phyloP scores from a whole-genome alignment of 2,329 filamentous ascomycete genomes.

The Pyrenophora graminea region DNA sequence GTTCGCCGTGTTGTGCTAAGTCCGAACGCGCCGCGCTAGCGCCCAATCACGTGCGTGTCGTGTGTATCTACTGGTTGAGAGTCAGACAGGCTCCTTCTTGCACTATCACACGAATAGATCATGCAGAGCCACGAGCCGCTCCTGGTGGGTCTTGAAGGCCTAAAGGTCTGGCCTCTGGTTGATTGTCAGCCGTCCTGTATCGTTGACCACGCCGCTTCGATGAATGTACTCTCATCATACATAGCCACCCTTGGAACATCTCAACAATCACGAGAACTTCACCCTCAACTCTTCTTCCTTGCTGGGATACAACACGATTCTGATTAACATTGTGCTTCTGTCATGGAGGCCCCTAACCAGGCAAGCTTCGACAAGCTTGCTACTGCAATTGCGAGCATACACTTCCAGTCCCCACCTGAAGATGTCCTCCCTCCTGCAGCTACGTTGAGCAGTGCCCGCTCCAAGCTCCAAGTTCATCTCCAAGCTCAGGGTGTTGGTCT shows the following conservation, averaged over 20 bases:
- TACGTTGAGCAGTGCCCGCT: constrained; percentile 37
- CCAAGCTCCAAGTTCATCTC: constrained; percentile 44
- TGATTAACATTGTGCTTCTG: neutral
- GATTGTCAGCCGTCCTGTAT: constrained; percentile 3
- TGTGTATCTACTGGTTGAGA: neutral
- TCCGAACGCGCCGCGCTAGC: constrained; percentile 28
- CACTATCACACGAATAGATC: neutral
- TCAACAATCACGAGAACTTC: neutral
- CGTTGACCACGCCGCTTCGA: neutral
- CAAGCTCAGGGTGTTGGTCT: constrained; percentile 51
- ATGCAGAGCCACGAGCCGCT: constrained; percentile 5
- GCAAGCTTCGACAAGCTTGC: constrained; percentile 26
- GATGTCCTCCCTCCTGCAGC: constrained; percentile 44
- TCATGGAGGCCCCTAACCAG: constrained; percentile 18
- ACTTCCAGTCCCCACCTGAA: constrained; percentile 21
- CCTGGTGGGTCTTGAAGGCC: neutral
- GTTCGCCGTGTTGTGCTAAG: constrained; percentile 27
- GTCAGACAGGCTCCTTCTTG: constrained; percentile 1
- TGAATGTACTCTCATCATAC: too few relatives aligned
- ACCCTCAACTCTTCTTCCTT: neutral
- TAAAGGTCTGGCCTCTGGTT: neutral
- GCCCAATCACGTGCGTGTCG: constrained; percentile 34
- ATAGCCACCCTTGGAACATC: neutral
- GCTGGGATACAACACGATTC: too few relatives aligned
- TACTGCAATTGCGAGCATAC: constrained; percentile 30